Percentiles rank a stretch among this genome's conserved stretches.
Evolutionary conservation across 1,284 basidiomycete species (phyloP).

Genomic region (Rhodotorula mucilaginosa): DNA sequence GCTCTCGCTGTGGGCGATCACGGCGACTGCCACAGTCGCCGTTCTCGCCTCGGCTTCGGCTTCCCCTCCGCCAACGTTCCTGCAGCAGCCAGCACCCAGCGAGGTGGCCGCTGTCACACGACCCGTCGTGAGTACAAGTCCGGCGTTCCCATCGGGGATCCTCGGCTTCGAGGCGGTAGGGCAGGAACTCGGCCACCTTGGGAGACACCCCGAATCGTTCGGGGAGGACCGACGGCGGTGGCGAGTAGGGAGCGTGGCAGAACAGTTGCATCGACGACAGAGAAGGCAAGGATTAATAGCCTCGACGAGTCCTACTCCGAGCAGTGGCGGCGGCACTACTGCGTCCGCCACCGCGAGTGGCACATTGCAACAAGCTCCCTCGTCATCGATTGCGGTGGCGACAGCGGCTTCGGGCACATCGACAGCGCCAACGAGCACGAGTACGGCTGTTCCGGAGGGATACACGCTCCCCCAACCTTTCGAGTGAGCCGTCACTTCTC

Average conservation of each 20-base stretch:
- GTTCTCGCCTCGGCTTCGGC: background rate
- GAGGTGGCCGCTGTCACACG: no score
- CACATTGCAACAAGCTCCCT: background rate
- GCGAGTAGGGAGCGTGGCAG: background rate
- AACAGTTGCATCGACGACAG: background rate
- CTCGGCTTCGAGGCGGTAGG: background rate
- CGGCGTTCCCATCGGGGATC: background rate
- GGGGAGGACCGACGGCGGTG: background rate
- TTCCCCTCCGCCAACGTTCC: background rate
- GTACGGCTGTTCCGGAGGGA: slow-evolving; percentile 22
- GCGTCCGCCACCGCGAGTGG: no score
- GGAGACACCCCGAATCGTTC: background rate
- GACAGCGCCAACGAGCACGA: background rate
- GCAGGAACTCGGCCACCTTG: background rate
- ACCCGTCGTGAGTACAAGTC: background rate
- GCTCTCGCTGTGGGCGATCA: background rate
- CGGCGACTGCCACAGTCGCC: background rate
- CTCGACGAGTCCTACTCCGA: background rate
- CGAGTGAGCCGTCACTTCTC: slow-evolving; percentile 25
- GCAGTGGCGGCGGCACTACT: no score
- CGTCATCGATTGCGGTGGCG: background rate
- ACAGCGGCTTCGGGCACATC: background rate
- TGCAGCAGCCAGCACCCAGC: background rate
- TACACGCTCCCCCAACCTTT: slow-evolving; percentile 38
- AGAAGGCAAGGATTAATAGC: background rate